Evolutionary conservation across 306 rosid genomes (phyloP), one percentile per base, ranked within the genome.

Genomic region (Lathyrus sativus): DNA sequence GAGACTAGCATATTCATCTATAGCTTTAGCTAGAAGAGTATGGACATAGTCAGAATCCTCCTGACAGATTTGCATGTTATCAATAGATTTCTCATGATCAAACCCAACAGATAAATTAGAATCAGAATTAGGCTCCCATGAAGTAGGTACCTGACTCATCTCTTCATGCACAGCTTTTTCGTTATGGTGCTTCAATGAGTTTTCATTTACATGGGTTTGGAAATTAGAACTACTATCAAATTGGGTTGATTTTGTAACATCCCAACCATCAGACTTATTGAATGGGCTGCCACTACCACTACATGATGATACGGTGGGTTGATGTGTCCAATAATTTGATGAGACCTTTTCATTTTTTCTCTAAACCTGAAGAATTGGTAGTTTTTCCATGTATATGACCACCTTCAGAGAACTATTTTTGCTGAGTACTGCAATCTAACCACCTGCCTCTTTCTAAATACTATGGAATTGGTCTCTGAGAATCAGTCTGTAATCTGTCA

Each of bases 21-120:
- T n/a, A n/a, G n/a, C n/a, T n/a, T 77, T 80, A 93, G 96, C 96
- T 13, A 88, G 96, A 82, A 93, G 98, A 6, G 98, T 93, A 51
- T 93, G 96, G 74, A 90, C 92, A 42, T 90, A 93, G 80, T 93
- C 78, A 73, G 87, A 74, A 65, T 75, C 84, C 70, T 83, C 95
- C 60, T 74, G 84, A 62, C 45, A 84, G 29, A 77, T 65, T 68
- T 73, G 90, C 55, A 80, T 74, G 78, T 81, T 81, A 78, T 71
- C 89, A 3, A 80, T 48, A 77, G 85, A 79, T 33, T 85, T 83
- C 54, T 69, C 73, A 49, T 72, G 88, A 50, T 71, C 88, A 72
- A 78, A 45, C 63, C 81, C 91, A 63, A 67, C 78, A 79, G 82
- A 77, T 67, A 79, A 78, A 76, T 76, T 82, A 38, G 80, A 43